Evolutionary conservation across 75 land plant species (phyloP).

Genomic region (Ceratopteris richardii): DNA sequence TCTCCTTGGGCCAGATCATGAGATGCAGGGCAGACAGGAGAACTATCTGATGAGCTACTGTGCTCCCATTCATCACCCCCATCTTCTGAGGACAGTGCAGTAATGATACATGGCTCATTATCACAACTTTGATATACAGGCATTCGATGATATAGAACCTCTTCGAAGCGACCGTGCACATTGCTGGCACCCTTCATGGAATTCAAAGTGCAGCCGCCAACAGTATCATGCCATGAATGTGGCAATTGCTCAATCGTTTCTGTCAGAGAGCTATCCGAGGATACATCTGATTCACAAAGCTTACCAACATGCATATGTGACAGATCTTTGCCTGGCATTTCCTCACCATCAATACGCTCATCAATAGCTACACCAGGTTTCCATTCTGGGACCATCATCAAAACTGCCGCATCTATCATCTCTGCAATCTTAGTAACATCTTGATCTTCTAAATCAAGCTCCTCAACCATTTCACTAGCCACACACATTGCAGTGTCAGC

Average conservation of each 20-base stretch:
- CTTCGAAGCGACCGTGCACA: constrained; percentile 75
- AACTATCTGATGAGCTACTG: constrained; percentile 2
- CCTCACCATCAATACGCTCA: constrained; percentile 20
- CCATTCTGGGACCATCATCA: constrained; percentile 45
- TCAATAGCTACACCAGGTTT: constrained; percentile 53
- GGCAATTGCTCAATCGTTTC: background rate
- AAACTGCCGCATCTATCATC: constrained; percentile 50
- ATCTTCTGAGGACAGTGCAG: background rate
- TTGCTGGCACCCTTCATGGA: background rate
- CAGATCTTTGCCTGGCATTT: background rate
- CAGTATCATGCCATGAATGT: background rate
- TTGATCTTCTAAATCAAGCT: constrained; percentile 48
- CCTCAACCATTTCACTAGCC: constrained; percentile 67
- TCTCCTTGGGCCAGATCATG: background rate
- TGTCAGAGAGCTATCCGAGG: background rate
- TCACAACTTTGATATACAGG: background rate
- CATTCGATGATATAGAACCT: constrained; percentile 44
- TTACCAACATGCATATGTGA: background rate
- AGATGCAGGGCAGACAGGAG: background rate
- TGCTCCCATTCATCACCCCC: background rate
- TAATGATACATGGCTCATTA: background rate
- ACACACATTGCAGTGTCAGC: constrained; percentile 62
- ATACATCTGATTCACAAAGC: background rate
- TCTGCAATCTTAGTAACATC: constrained; percentile 54
- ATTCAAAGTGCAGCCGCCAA: background rate